Evolutionary conservation across 768 basidiomycete genomes (phyloP), one percentile per base, ranked within the genome.

Genomic region (Auriculariales sp.): DNA sequence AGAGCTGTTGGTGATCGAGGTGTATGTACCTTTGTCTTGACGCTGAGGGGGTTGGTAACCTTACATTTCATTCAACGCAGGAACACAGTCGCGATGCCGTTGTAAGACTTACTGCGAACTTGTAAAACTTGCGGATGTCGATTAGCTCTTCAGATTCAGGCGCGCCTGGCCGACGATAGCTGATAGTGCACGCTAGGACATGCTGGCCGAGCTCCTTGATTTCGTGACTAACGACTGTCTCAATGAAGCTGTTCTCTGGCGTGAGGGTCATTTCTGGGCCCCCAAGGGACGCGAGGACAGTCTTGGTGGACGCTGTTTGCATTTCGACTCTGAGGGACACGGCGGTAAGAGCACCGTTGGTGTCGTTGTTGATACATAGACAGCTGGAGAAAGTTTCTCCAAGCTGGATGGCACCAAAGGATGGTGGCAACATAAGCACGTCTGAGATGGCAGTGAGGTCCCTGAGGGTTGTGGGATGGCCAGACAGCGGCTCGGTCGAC

Each of bases 201-300:
- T 94, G 91, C 59, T 89, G 80, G 1, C 90, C 91, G 17, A 94
- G 71, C 60, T 97, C 92, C 64, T 95, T 95, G 55, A 95, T 86
- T 66, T 97, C 93, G 58, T 89, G 85, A 53, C 78, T 71, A 1
- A 90, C 81, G 14, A 85, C 66, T 35, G 71, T 67, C 60, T 88
- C 82, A 28, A 87, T 57, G 0, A 77, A 77, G 57, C 79, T 77
- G 22, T 78, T 77, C 0, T 60, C 61, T 2, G 72, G 69, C 0
- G 61, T 49, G 46, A 94, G 65, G 22, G 59, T 64, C 31, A 70
- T 62, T 2, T 69, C 69, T 7, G 66, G 52, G 3, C 77, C 79
- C 3, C 83, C 83, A 44, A 78, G 72, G 56, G 84, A 85, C 14
- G 72, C 74, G 22, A 83, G 65, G 12, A 72, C 60, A 3, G 72